Evolutionary conservation across 768 basidiomycete species (phyloP).

Genomic region (Hericium alpestre): DNA sequence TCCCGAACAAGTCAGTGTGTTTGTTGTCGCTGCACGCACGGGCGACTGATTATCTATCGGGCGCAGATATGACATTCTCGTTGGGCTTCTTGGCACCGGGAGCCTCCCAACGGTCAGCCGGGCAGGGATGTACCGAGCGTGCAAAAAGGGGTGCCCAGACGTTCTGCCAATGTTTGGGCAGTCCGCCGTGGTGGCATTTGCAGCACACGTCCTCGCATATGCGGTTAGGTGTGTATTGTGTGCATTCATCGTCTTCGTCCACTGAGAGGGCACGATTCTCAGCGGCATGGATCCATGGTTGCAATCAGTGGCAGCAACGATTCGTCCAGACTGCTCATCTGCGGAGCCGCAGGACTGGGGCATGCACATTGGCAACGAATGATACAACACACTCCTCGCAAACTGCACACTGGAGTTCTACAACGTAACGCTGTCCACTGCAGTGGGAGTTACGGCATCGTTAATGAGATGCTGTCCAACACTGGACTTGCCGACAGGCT

Average conservation of each 20-base stretch:
- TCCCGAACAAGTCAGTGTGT: not conserved
- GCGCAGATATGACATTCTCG: not conserved
- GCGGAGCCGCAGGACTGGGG: too few relatives aligned
- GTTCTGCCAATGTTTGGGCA: not conserved
- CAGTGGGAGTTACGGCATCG: too few relatives aligned
- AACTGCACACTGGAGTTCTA: not conserved
- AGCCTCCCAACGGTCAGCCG: not conserved
- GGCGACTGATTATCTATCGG: not conserved
- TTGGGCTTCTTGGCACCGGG: not conserved
- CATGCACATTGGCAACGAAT: too few relatives aligned
- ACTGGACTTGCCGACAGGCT: not conserved
- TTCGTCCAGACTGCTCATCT: too few relatives aligned
- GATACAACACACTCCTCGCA: not conserved
- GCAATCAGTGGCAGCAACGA: too few relatives aligned
- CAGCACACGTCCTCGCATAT: not conserved
- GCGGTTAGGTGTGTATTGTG: not conserved
- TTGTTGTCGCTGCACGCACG: not conserved
- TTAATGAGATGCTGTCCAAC: too few relatives aligned
- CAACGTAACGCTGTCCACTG: not conserved
- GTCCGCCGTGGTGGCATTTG: not conserved
- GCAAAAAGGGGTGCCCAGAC: not conserved
- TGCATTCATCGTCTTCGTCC: too few relatives aligned
- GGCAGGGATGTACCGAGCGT: too few relatives aligned
- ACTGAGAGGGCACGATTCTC: too few relatives aligned
- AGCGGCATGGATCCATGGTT: too few relatives aligned